Conservation (phyloP, 1,139 yeast species). For the Diutina rugosa region DNA sequence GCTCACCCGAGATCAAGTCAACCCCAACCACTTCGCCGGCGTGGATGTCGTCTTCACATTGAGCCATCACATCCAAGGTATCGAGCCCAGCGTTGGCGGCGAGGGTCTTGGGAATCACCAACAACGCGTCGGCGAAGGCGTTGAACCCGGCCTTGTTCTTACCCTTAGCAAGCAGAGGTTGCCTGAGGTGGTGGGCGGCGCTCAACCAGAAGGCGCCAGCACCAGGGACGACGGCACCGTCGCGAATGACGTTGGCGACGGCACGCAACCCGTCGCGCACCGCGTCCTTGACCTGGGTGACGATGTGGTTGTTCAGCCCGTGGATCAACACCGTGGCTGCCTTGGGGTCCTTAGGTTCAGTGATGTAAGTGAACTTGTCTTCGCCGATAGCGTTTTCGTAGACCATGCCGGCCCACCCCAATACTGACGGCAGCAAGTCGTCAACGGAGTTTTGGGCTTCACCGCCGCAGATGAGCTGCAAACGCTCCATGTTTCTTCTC, state of each 20-base stretch:
- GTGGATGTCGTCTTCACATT: slow-evolving; percentile 80
- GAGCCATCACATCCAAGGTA: slow-evolving; percentile 76
- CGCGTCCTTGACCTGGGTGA: slow-evolving; percentile 91
- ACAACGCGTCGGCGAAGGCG: slow-evolving; percentile 86
- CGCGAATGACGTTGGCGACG: slow-evolving; percentile 83
- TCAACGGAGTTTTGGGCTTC: slow-evolving; percentile 97
- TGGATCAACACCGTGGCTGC: slow-evolving; percentile 85
- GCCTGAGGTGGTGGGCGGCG: slow-evolving; percentile 55
- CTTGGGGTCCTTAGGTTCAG: slow-evolving; percentile 84
- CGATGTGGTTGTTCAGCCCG: slow-evolving; percentile 82
- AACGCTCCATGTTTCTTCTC: slow-evolving; percentile 97
- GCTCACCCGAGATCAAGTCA: slow-evolving; percentile 84
- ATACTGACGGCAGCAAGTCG: slow-evolving; percentile 69
- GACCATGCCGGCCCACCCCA: slow-evolving; percentile 86
- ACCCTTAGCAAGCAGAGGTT: slow-evolving; percentile 58
- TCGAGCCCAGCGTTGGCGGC: slow-evolving; percentile 91
- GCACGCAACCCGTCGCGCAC: slow-evolving; percentile 95
- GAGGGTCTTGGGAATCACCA: slow-evolving; percentile 86
- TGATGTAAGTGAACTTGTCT: slow-evolving; percentile 92
- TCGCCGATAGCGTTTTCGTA: slow-evolving; percentile 93
- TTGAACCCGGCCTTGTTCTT: slow-evolving; percentile 80
- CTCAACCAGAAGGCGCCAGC: slow-evolving; percentile 94
- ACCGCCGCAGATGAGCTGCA: slow-evolving; percentile 94
- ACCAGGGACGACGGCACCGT: slow-evolving; percentile 81
- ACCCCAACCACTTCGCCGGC: slow-evolving; percentile 84